Evolutionary conservation across 371 early-diverging fungal genomes (phyloP), one percentile per base, ranked within the genome.

Genomic region (Capillidium heterosporum): DNA sequence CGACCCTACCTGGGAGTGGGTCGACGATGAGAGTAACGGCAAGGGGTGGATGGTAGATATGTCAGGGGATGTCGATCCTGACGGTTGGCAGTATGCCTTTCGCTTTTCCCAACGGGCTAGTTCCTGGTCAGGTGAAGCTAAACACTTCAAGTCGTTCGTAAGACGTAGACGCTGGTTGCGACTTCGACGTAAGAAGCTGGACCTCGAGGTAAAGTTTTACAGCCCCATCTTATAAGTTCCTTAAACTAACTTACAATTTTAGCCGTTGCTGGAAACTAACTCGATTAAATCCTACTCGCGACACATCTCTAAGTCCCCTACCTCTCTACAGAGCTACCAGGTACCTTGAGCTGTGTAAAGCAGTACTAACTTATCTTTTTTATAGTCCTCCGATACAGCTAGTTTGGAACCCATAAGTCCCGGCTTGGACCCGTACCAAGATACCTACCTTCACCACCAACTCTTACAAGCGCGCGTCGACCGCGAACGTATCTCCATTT

Each of bases 31-130:
- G 29, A n/a, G n/a, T n/a, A n/a, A n/a, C n/a, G n/a, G n/a, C n/a
- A n/a, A n/a, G n/a, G n/a, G n/a, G n/a, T 80, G 80, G 80, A 63
- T 80, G 64, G 75, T 77, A 19, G 78, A 80, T 59, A 77, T 80
- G 80, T 72, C 77, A n/a, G 75, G 67, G 2, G 78, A 80, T 61
- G 77, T 80, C 0, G 80, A 80, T 57, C 77, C 78, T 65, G 67
- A 71, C 66, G 66, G 60, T 2, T 67, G 55, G 63, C 61, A 63
- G 40, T 64, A 64, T 41, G 62, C 64, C 32, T 21, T 57, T 43
- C 10, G 49, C 23, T 39, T 46, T 21, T 65, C 67, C 26, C 71
- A 72, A 57, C 72, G 69, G 60, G 69, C 67, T 10, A 66, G 70
- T 19, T 58, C 51, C 13, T 75, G 73, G 75, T 71, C 71, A 59